phyloP scores from a whole-genome alignment of 2,329 filamentous ascomycete genomes.

The Pestalotiopsis fici region DNA sequence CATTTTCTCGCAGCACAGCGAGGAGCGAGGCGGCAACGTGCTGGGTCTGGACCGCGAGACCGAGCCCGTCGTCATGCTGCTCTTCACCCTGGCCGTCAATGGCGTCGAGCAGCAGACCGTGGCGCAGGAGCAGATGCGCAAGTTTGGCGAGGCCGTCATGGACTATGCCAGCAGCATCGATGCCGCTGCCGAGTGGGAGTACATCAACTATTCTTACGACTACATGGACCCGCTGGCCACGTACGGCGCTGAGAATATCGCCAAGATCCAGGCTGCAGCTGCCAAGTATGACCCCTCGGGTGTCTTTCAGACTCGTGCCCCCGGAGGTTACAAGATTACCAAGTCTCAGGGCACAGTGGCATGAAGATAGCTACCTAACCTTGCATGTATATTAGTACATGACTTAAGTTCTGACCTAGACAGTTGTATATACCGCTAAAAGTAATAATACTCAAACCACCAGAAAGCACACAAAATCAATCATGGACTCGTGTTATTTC shows the following conservation, averaged over 20 bases:
- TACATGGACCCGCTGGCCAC: slow-evolving; percentile 29
- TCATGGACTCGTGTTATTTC: too few relatives aligned
- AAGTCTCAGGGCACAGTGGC: not conserved
- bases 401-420: too few relatives aligned
- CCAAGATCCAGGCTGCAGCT: slow-evolving; percentile 28
- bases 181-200: slow-evolving; percentile 29
- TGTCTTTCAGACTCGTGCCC: slow-evolving; percentile 36
- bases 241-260: slow-evolving; percentile 34
- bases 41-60: slow-evolving; percentile 35
- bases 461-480: too few relatives aligned
- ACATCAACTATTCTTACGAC: slow-evolving; percentile 38
- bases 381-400: too few relatives aligned
- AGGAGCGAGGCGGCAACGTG: slow-evolving; percentile 38
- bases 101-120: slow-evolving; percentile 26
- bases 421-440: too few relatives aligned
- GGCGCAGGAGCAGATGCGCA: slow-evolving; percentile 28
- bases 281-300: slow-evolving; percentile 35
- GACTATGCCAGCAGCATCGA: slow-evolving; percentile 14
- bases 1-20: slow-evolving; percentile 31
- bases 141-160: slow-evolving; percentile 28
- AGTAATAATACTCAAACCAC: too few relatives aligned
- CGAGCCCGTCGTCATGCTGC: slow-evolving; percentile 31
- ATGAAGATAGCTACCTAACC: slow-evolving; percentile 36
- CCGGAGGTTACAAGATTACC: slow-evolving; percentile 38
- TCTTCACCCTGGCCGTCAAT: slow-evolving; percentile 29